Evolutionary conservation across 148 eudicot genomes (phyloP).

Genomic region (Polygonum maritimum): DNA sequence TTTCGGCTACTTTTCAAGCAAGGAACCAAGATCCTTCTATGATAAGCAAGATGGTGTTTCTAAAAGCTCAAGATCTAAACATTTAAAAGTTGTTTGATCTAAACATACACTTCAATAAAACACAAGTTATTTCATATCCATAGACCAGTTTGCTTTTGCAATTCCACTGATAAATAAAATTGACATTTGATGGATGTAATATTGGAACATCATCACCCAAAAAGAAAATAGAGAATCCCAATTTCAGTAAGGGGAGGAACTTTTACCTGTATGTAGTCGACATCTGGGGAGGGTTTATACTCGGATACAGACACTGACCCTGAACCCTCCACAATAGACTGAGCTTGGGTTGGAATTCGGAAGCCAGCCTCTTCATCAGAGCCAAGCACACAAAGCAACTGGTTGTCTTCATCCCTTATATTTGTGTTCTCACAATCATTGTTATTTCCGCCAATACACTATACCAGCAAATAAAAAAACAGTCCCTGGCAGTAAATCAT

Average conservation of each 20-base stretch:
- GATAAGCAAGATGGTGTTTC: not conserved
- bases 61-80: not conserved
- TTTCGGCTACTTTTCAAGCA: not conserved
- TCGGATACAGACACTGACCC: conserved; percentile 60
- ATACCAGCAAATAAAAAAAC: conserved; percentile 64
- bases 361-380: conserved; percentile 67
- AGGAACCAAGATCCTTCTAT: not conserved
- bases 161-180: not conserved
- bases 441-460: conserved; percentile 69
- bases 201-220: not conserved
- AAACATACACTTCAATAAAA: not conserved
- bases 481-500: conserved; percentile 82
- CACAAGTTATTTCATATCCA: not conserved
- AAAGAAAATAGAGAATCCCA: not conserved
- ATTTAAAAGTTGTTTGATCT: not conserved
- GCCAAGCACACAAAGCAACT: conserved; percentile 48
- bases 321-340: conserved; percentile 71
- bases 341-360: conserved; percentile 75
- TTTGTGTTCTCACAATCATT: conserved; percentile 34
- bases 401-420: conserved; percentile 27
- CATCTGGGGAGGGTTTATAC: conserved; percentile 65
- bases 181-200: not conserved
- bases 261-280: conserved; percentile 91
- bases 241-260: not conserved
- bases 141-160: not conserved